phyloP scores from a whole-genome alignment of 208 protist genomes.

The Leishmania tarentolae region DNA sequence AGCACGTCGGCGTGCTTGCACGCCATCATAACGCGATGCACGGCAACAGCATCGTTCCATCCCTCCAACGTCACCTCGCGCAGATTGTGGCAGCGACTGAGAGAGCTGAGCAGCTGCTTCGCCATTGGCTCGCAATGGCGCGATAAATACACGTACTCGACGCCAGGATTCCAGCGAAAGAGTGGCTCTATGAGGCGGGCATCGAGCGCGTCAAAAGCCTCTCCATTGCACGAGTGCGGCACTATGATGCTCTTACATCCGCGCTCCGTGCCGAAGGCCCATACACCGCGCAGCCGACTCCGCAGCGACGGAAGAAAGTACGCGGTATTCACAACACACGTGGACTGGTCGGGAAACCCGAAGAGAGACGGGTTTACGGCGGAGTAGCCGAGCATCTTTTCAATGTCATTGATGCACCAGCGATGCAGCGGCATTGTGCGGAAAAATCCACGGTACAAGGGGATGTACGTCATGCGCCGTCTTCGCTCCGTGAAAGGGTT shows the following conservation, averaged over 20 bases:
- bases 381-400: slow-evolving; percentile 75
- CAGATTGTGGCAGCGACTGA: slow-evolving; percentile 67
- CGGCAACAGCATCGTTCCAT: slow-evolving; percentile 86
- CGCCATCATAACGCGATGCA: slow-evolving; percentile 86
- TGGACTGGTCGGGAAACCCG: slow-evolving; percentile 81
- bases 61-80: slow-evolving; percentile 78
- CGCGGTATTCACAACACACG: slow-evolving; percentile 88
- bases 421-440: slow-evolving; percentile 81
- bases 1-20: slow-evolving; percentile 85
- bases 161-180: slow-evolving; percentile 87
- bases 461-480: slow-evolving; percentile 39
- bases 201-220: slow-evolving; percentile 80
- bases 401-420: slow-evolving; percentile 75
- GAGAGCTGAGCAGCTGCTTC: slow-evolving; percentile 56
- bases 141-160: slow-evolving; percentile 89
- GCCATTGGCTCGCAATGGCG: slow-evolving; percentile 85
- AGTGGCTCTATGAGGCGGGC: slow-evolving; percentile 79
- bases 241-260: slow-evolving; percentile 88
- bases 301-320: slow-evolving; percentile 85
- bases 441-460: slow-evolving; percentile 85
- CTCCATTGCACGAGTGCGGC: slow-evolving; percentile 71
- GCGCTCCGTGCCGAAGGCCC: slow-evolving; percentile 82
- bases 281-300: slow-evolving; percentile 68
- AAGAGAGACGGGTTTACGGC: slow-evolving; percentile 84
- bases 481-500: slow-evolving; percentile 85